Evolutionary conservation across 176 grass and related monocot genomes (phyloP).

Genomic region (Zoysia pacifica): DNA sequence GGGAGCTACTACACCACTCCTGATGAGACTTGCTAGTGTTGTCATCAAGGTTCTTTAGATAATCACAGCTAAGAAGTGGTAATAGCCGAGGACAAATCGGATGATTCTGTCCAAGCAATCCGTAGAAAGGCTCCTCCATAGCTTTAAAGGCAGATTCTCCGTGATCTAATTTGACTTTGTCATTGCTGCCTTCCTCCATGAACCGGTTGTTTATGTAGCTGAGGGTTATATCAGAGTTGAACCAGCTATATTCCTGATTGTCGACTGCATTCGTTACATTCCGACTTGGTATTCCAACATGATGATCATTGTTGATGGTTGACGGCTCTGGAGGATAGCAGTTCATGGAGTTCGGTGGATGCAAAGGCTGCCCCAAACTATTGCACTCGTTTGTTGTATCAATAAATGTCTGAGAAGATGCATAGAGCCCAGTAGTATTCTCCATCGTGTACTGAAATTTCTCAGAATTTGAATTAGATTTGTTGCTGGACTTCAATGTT

Average conservation of each 20-base stretch:
- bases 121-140: too few species aligned
- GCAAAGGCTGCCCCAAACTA: conserved; percentile 17
- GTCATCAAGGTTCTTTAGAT: conserved; percentile 17
- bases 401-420: conserved; percentile 1
- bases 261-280: neutral
- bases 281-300: neutral
- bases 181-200: too few species aligned
- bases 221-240: too few species aligned
- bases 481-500: conserved; percentile 8
- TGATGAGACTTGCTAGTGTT: conserved; percentile 21
- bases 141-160: too few species aligned
- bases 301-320: neutral
- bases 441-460: conserved; percentile 2
- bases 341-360: conserved; percentile 15
- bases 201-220: too few species aligned
- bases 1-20: conserved; percentile 43
- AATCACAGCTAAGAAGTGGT: conserved; percentile 17
- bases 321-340: neutral
- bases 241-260: neutral
- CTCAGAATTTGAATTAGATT: neutral
- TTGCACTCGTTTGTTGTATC: neutral
- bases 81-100: neutral
- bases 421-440: neutral
- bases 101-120: too few species aligned
- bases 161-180: too few species aligned